Percentiles rank a stretch among this genome's conserved stretches.
phyloP scores from a whole-genome alignment of 257 asterid species.

The Nicotiana otophora region DNA sequence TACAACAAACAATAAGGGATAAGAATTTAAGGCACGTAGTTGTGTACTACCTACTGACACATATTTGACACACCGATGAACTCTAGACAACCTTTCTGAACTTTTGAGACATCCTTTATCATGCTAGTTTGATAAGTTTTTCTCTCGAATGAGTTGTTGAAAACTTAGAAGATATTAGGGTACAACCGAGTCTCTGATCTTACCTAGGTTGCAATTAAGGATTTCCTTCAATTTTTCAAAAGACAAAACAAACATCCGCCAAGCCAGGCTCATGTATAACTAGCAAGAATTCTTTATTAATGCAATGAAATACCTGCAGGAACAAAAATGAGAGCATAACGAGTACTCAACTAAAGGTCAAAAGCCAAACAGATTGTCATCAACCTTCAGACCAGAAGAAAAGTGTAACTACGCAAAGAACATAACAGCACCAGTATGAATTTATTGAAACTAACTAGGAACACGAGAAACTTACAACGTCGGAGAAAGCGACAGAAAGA shows the following conservation, averaged over 20 bases:
- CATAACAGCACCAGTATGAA: background rate
- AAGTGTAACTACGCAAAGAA: background rate
- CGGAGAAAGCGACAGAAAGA: constrained; percentile 94
- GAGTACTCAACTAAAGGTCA: background rate
- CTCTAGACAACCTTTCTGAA: background rate
- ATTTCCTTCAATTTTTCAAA: background rate
- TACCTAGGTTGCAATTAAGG: background rate
- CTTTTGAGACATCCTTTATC: background rate
- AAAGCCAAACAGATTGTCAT: background rate
- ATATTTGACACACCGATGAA: background rate
- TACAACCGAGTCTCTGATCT: background rate
- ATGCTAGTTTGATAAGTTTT: background rate
- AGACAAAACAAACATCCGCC: background rate
- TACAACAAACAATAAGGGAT: background rate
- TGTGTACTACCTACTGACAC: background rate
- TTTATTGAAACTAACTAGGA: constrained; percentile 1
- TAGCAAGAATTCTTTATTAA: background rate
- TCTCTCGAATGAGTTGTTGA: background rate
- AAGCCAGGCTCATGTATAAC: background rate
- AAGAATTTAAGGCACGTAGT: background rate
- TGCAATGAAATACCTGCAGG: background rate
- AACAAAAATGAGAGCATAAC: background rate
- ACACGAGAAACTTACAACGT: constrained; percentile 66
- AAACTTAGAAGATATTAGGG: background rate
- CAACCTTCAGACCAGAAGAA: background rate